Conservation (phyloP, 768 basidiomycete genomes). For the Tulasnella sp. region DNA sequence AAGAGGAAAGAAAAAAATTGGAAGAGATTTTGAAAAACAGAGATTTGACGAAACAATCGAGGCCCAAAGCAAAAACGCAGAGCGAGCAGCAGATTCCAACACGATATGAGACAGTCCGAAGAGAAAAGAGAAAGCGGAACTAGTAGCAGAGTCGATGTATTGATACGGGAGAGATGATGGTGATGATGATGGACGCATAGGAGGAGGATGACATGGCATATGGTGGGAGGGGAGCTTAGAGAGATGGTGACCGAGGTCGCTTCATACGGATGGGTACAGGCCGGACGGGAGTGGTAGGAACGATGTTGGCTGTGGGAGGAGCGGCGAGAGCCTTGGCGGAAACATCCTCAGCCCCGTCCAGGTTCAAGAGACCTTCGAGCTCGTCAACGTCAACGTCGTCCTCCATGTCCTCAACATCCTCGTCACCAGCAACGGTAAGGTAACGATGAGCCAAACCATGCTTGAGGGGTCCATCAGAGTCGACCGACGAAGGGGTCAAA, state of each 20-base stretch:
- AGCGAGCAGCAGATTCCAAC: conserved; percentile 1
- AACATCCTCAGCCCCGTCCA: neutral
- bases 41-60: neutral
- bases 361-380: conserved; percentile 7
- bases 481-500: conserved; percentile 7
- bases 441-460: conserved; percentile 15
- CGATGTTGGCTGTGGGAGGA: neutral
- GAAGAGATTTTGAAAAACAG: neutral
- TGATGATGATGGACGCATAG: neutral
- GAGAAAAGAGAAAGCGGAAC: neutral
- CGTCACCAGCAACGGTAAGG: neutral
- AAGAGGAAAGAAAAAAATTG: neutral
- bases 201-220: neutral
- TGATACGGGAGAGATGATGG: neutral
- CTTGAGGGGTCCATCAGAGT: conserved; percentile 13
- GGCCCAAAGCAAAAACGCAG: neutral
- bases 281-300: neutral
- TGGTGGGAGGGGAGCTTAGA: neutral
- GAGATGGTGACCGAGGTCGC: conserved; percentile 3
- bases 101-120: neutral
- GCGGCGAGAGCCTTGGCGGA: neutral
- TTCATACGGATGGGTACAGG: conserved; percentile 6
- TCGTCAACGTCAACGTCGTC: neutral
- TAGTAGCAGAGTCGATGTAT: conserved; percentile 1
- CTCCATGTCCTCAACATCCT: neutral